A percentile compares a stretch with the other conserved stretches of the same genome.
phyloP scores from a whole-genome alignment of 1,284 basidiomycete genomes.

The Irpex sp. region DNA sequence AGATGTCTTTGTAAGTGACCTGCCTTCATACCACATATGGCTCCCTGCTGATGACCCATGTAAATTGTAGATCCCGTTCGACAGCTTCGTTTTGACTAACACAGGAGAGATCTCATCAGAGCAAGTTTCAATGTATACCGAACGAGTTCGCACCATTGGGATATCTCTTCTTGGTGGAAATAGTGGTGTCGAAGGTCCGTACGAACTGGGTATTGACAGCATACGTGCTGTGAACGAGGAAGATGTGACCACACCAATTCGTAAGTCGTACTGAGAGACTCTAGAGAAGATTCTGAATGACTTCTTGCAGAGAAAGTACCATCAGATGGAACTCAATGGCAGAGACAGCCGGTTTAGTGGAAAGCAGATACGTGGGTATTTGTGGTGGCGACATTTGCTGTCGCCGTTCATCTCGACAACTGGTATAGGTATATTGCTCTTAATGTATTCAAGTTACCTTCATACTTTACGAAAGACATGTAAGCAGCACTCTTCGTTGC shows the following conservation, averaged over 20 bases:
- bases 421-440: neutral
- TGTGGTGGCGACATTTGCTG: neutral
- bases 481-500: no score
- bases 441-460: neutral
- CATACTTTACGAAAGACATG: no score
- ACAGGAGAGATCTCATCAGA: slow-evolving; percentile 69
- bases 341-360: slow-evolving; percentile 19
- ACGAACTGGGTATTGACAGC: slow-evolving; percentile 73
- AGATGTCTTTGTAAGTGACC: slow-evolving; percentile 68
- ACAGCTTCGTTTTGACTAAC: slow-evolving; percentile 81
- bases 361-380: neutral
- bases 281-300: neutral
- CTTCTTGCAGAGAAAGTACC: slow-evolving; percentile 25
- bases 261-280: slow-evolving; percentile 26
- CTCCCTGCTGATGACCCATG: slow-evolving; percentile 5
- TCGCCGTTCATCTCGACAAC: neutral
- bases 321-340: slow-evolving; percentile 27
- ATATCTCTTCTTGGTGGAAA: slow-evolving; percentile 82
- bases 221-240: slow-evolving; percentile 61
- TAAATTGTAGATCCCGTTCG: slow-evolving; percentile 66
- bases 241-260: slow-evolving; percentile 38
- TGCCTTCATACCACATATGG: neutral
- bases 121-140: slow-evolving; percentile 72
- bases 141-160: slow-evolving; percentile 77
- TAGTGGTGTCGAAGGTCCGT: slow-evolving; percentile 63